Percentiles rank a stretch among this genome's conserved stretches.
Conservation (phyloP, 352 stramenopile genomes). For the Phytophthora pinifolia region DNA sequence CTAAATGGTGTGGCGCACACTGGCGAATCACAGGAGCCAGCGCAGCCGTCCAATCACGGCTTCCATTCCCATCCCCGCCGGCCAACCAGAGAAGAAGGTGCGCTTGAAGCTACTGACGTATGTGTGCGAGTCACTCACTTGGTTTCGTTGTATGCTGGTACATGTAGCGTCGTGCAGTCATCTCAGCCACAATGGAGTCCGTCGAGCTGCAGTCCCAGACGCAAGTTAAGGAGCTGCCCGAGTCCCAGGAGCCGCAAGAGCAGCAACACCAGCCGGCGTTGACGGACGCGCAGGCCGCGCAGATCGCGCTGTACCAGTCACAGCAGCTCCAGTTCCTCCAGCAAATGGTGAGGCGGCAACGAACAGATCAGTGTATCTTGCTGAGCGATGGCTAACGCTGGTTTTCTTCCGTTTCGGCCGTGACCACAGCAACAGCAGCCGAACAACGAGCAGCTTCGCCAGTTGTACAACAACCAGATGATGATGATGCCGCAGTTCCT, state of each 20-base stretch:
- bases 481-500: constrained; percentile 86
- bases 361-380: not conserved
- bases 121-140: constrained; percentile 11
- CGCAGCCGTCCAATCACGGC: constrained; percentile 24
- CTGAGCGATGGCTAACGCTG: constrained; percentile 2
- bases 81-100: constrained; percentile 3
- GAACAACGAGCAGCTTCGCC: constrained; percentile 74
- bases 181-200: constrained; percentile 2
- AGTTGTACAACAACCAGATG: constrained; percentile 72
- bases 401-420: constrained; percentile 3
- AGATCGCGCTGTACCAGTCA: constrained; percentile 75
- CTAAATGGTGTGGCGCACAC: constrained; percentile 11
- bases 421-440: constrained; percentile 46
- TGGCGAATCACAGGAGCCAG: constrained; percentile 20
- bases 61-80: constrained; percentile 20
- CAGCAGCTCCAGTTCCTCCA: constrained; percentile 81
- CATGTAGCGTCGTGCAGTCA: not conserved
- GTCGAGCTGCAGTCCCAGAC: constrained; percentile 39
- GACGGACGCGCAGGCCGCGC: constrained; percentile 35
- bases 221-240: constrained; percentile 6
- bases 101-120: constrained; percentile 3
- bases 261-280: constrained; percentile 16
- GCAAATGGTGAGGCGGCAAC: constrained; percentile 53
- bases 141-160: not conserved
- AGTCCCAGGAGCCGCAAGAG: constrained; percentile 22